Conservation (phyloP, 1,284 basidiomycete genomes). For the Ustilago hordei region DNA sequence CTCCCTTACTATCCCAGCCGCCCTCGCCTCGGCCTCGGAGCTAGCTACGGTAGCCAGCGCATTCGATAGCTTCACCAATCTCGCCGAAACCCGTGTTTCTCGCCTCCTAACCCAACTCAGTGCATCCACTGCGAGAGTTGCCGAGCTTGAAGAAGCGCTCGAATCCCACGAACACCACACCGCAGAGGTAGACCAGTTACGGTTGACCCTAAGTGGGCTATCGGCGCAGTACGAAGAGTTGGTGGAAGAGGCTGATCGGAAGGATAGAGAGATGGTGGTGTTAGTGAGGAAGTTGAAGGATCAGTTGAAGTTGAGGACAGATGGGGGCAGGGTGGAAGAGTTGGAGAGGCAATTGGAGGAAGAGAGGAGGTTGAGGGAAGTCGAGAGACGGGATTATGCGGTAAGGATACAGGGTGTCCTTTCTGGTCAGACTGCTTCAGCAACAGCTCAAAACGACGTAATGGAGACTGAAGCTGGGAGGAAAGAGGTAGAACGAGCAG, state of each 20-base stretch:
- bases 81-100: conserved; percentile 20
- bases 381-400: conserved; percentile 37
- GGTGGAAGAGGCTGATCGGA: conserved; percentile 19
- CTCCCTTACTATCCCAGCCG: neutral
- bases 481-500: neutral
- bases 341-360: conserved; percentile 26
- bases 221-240: conserved; percentile 26
- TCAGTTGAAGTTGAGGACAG: neutral
- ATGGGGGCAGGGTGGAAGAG: neutral
- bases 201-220: conserved; percentile 10
- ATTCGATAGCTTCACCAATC: conserved; percentile 18
- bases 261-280: conserved; percentile 16
- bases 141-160: conserved; percentile 24
- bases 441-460: neutral
- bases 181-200: conserved; percentile 21
- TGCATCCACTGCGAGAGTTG: conserved; percentile 18
- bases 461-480: neutral
- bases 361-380: conserved; percentile 27
- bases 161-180: conserved; percentile 10
- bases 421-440: neutral
- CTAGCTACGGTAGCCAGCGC: conserved; percentile 14
- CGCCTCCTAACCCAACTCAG: conserved; percentile 26
- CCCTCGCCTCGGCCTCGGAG: conserved; percentile 1
- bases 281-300: conserved; percentile 17
- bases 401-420: conserved; percentile 30